A percentile compares a stretch with the other conserved stretches of the same genome.
phyloP scores from a whole-genome alignment of 257 asterid genomes.

The Solanum paucissectum region DNA sequence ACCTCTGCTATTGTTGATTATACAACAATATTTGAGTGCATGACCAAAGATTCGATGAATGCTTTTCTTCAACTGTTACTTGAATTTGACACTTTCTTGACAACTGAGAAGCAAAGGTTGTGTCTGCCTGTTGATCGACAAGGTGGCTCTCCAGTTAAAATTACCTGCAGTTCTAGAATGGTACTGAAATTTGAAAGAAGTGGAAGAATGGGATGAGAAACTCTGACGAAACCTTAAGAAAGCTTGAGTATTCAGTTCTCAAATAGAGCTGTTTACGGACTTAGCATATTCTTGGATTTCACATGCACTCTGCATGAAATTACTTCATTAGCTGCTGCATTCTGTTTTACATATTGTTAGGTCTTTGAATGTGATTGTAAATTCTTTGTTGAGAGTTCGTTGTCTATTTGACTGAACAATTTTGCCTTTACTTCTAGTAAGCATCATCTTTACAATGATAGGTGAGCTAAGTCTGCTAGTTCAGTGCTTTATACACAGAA shows the following conservation, averaged over 20 bases:
- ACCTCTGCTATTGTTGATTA: neutral
- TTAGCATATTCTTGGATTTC: neutral
- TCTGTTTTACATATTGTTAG: neutral
- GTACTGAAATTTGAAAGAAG: neutral
- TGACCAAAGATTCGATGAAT: neutral
- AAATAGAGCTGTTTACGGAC: neutral
- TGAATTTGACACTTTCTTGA: neutral
- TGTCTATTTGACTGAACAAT: neutral
- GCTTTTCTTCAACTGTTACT: neutral
- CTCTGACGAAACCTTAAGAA: neutral
- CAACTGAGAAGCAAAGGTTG: neutral
- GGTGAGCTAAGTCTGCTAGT: neutral
- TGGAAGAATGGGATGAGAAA: neutral
- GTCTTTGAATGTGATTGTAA: neutral
- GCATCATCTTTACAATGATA: neutral
- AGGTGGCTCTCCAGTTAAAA: neutral
- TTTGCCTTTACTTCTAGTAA: neutral
- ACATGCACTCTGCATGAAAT: neutral
- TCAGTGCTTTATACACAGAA: neutral
- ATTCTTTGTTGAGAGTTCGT: neutral
- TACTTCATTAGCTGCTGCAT: neutral
- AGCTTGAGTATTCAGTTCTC: neutral
- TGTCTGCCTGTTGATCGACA: neutral
- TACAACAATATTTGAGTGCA: neutral
- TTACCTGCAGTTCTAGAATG: neutral